Evolutionary conservation across 2,329 filamentous ascomycete species (phyloP), one percentile per base, ranked within the genome.

Genomic region (Sarocladium kiliense): DNA sequence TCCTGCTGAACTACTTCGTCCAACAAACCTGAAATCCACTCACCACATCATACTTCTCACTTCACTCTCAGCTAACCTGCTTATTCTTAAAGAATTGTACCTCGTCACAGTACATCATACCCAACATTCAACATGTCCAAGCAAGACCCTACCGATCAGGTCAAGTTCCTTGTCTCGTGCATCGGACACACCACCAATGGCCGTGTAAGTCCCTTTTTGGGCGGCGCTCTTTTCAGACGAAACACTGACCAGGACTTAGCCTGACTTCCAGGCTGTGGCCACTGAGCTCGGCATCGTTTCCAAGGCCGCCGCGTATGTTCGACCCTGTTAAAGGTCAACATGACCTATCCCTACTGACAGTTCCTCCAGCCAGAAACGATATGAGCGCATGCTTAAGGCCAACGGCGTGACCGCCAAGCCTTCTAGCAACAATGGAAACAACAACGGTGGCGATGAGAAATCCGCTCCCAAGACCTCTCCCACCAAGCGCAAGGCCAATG

Each of bases 261-360:
- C 87, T 5, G 81, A 89, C 63, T 89, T 88, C 60, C 71, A 68
- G 5, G 75, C 77, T 50, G 87, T 90, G n/a, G 83, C 84, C 11
- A 71, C 75, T 16, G 85, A 88, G 62, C 81, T 84, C 41, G 71
- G 68, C 21, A 86, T 89, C 36, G 76, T 85, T 32, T 76, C 71
- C 67, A 87, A 87, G 69, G 85, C 79, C 14, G 87, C 87, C 21
- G 86, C 86, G 87, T 89, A 78, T 77, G 86, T 79, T 18, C 10
- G 2, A n/a, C 12, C 23, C 3, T 23, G n/a, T n/a, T n/a, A 10
- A 30, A 23, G 11, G 19, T 30, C 30, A 18, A 23, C 7, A 23
- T n/a, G n/a, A 21, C 27, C 11, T 6, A n/a, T 21, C 18, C 30
- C 3, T 23, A n/a, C 30, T 25, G 42, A 34, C 19, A 19, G 36